These are phyloP conservation scores for Stachybotrys echinatus DNA, from an alignment of 2,329 filamentous ascomycete species.

Conservation along the genomic window DNA sequence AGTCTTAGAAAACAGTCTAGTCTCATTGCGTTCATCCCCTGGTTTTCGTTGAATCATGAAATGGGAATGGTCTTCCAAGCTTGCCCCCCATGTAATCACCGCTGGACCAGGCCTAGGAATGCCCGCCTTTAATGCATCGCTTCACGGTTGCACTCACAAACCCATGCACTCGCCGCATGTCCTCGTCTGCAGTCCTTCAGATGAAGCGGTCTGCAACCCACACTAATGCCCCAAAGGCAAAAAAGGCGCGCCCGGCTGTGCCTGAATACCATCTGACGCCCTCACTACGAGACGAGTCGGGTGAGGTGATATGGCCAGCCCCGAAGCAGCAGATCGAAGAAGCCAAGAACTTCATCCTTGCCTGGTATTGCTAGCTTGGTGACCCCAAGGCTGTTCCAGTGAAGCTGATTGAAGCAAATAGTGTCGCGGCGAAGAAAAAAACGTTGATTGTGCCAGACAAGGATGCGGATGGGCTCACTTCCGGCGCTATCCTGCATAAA, in stretches of 20 bases:
- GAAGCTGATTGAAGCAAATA: constrained; percentile 17
- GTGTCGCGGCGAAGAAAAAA: constrained; percentile 42
- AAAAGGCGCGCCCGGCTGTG: constrained; percentile 2
- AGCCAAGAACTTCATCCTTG: constrained; percentile 50
- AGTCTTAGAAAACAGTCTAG: too few species aligned
- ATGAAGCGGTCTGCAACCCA: constrained; percentile 1
- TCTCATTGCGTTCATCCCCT: too few species aligned
- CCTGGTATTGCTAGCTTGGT: constrained; percentile 40
- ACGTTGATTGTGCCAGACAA: constrained; percentile 64
- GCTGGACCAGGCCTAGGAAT: too few species aligned
- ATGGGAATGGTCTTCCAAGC: too few species aligned
- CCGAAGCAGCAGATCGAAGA: constrained; percentile 46
- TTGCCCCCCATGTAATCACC: too few species aligned
- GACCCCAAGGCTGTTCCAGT: not conserved
- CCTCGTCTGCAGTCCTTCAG: not conserved
- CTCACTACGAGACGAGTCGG: constrained; percentile 28
- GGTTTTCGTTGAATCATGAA: too few species aligned
- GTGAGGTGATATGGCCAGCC: constrained; percentile 57
- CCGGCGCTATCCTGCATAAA: constrained; percentile 57
- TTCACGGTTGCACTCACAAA: too few species aligned
- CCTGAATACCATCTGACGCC: constrained; percentile 10
- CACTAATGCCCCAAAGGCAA: not conserved
- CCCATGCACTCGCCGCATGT: not conserved
- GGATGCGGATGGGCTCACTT: constrained; percentile 61
- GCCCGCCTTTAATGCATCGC: not conserved